Conservation (phyloP, 2,329 filamentous ascomycete species). For the Trichoderma guizhouense region DNA sequence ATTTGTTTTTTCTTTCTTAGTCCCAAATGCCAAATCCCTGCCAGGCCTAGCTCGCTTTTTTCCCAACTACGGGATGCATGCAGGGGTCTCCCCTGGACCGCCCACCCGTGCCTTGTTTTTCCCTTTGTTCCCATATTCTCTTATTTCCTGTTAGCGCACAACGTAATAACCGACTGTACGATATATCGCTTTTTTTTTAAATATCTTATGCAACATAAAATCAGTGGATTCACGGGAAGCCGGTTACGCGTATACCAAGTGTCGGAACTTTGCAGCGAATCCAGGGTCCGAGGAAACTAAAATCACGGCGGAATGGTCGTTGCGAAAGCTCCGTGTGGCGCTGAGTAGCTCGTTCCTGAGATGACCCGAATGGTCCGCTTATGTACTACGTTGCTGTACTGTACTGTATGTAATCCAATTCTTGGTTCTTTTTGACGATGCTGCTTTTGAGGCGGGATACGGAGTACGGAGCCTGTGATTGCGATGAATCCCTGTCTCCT, state of each 20-base stretch:
- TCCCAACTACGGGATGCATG: background rate
- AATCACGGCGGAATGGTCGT: background rate
- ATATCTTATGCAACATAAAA: background rate
- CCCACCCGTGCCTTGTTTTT: background rate
- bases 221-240: background rate
- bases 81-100: background rate
- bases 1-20: background rate
- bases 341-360: background rate
- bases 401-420: no score
- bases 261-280: background rate
- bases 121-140: background rate
- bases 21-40: background rate
- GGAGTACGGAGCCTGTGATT: background rate
- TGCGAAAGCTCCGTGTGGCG: background rate
- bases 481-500: background rate
- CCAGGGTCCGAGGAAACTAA: background rate
- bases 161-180: background rate
- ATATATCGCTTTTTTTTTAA: background rate
- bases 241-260: background rate
- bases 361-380: background rate
- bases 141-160: background rate
- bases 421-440: background rate
- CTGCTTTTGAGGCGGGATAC: background rate
- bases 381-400: background rate
- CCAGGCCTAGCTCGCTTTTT: background rate